Conservation (phyloP, 1,139 yeast genomes). For the Geotrichum reessii region DNA sequence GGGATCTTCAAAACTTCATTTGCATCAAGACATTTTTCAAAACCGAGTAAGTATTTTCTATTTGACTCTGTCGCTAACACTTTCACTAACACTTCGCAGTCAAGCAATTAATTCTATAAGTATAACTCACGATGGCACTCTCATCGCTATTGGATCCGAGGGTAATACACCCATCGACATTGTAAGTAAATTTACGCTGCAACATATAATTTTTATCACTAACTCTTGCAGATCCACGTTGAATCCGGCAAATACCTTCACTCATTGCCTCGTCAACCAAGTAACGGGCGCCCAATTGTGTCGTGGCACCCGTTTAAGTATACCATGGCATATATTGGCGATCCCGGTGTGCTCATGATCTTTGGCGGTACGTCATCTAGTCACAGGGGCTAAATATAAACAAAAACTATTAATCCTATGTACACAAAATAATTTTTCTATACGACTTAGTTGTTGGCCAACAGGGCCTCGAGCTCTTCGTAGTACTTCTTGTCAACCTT, state of each 20-base stretch:
- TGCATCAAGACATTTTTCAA: conserved; percentile 43
- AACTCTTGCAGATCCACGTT: conserved; percentile 22
- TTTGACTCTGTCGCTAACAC: background rate
- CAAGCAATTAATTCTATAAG: conserved; percentile 31
- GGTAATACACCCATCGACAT: conserved; percentile 30
- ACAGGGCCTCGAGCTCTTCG: conserved; percentile 31
- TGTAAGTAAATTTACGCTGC: conserved; percentile 19
- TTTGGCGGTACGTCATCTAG: conserved; percentile 11
- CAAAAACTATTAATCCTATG: conserved; percentile 9
- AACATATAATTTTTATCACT: background rate
- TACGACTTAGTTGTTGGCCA: conserved; percentile 23
- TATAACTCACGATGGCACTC: conserved; percentile 36
- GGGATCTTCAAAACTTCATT: conserved; percentile 49
- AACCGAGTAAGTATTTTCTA: conserved; percentile 35
- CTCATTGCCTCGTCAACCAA: conserved; percentile 15
- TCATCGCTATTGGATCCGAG: conserved; percentile 34
- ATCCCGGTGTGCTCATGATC: conserved; percentile 22
- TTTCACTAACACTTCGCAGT: conserved; percentile 3
- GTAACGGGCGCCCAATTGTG: conserved; percentile 24
- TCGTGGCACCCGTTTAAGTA: conserved; percentile 35
- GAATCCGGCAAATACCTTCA: conserved; percentile 30
- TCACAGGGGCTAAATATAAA: conserved; percentile 4
- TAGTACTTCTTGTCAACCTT: conserved; percentile 54
- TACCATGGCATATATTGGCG: conserved; percentile 33
- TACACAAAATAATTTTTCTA: conserved; percentile 8